Base-by-base conservation (phyloP, 148 eudicot species). In the Nyssa sinensis region DNA sequence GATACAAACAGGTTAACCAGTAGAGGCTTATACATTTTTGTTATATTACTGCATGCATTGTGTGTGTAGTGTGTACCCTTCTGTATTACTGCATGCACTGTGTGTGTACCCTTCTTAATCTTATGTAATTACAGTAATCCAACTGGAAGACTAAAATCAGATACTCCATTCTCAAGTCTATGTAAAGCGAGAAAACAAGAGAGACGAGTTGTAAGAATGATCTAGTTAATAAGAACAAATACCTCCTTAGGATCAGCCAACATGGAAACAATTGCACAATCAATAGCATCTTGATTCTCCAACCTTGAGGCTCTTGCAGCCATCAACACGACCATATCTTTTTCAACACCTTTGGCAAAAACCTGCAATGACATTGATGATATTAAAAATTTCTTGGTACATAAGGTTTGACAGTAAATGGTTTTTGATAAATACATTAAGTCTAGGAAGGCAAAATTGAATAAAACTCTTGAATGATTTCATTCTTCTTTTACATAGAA, bases 231-330 rank as follows among this genome's bases (percentile, higher is more conserved):
- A 61, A 41, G 64, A 74, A 5, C 5, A 32, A 31, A 28, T 75
- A 84, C 87, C 87, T 84, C 87, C 65, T 76, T 79, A 66, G 87
- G 87, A 59, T 84, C 87, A 64, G 66, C 84, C 59, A 84, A 62
- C 87, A 84, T 84, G 5, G 81, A 76, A 66, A 84, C 85, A 6
- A 84, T 84, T 30, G 85, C 84, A 76, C 85, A 69, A 70, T 84
- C 87, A 31, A 84, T 84, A 30, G 87, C 87, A 81, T 84, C 87
- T 79, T 84, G 87, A 64, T 84, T 84, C 75, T 84, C 87, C 58
- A 76, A 27, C 72, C 87, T 76, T 25, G 87, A 84, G 35, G 87
- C 87, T 71, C 87, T 81, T 34, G 87, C 87, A 29, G 85, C 87
- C 84, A 84, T 81, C 55, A 84, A 61, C 32, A 84, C 85, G 28